Percentiles rank a stretch among this genome's conserved stretches.
These are phyloP conservation scores for Diaporthe longicolla DNA, from an alignment of 2,329 filamentous ascomycete species.

Conservation along the genomic window DNA sequence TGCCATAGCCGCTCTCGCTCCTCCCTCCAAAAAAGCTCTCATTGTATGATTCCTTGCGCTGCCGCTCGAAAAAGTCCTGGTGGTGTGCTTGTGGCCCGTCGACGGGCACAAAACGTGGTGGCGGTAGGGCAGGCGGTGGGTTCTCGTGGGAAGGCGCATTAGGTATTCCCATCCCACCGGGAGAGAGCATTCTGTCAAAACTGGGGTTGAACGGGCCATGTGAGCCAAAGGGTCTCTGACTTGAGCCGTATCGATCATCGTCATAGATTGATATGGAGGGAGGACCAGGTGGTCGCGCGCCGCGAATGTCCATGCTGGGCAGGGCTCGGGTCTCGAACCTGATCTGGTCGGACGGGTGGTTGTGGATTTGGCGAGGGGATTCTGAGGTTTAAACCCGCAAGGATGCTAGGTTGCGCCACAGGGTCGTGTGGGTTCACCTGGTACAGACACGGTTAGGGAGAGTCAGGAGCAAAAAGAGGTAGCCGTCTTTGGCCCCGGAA, in stretches of 20 bases:
- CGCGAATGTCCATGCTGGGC: slow-evolving; percentile 42
- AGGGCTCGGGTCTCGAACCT: not conserved
- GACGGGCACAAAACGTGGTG: slow-evolving; percentile 57
- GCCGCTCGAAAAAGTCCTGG: slow-evolving; percentile 43
- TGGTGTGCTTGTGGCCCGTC: slow-evolving; percentile 51
- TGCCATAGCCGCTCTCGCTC: slow-evolving; percentile 57
- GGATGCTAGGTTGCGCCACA: not conserved
- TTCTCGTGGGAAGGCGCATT: slow-evolving; percentile 52
- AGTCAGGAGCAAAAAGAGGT: slow-evolving; percentile 2
- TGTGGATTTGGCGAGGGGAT: not conserved
- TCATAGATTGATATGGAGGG: slow-evolving; percentile 40
- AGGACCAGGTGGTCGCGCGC: slow-evolving; percentile 37
- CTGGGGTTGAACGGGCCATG: slow-evolving; percentile 36
- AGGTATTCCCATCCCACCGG: slow-evolving; percentile 59
- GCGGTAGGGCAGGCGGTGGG: slow-evolving; percentile 62
- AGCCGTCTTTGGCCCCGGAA: not conserved
- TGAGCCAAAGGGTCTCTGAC: slow-evolving; percentile 35
- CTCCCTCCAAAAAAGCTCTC: slow-evolving; percentile 50
- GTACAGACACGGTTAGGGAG: not conserved
- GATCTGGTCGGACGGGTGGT: not conserved
- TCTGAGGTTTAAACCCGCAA: not conserved
- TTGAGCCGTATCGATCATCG: slow-evolving; percentile 32
- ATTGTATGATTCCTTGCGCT: slow-evolving; percentile 48
- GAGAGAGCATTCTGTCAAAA: slow-evolving; percentile 35
- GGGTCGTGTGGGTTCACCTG: not conserved